These are phyloP conservation scores for Sphaerosporella brunnea DNA, from an alignment of 495 filamentous ascomycete species.

Conservation along the genomic window DNA sequence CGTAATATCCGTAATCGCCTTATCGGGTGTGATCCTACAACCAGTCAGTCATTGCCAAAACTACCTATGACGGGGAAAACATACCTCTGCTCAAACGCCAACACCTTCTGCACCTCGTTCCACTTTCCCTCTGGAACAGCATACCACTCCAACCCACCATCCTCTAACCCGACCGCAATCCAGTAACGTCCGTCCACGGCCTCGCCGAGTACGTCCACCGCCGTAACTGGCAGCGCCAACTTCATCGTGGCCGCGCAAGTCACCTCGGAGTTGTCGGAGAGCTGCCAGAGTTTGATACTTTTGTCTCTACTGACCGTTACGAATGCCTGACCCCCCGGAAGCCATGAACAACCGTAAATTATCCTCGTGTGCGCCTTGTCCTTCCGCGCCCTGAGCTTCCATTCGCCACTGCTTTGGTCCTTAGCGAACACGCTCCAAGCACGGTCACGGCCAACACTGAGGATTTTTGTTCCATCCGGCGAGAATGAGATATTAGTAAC, in stretches of 20 bases:
- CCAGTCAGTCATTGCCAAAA: conserved; percentile 18
- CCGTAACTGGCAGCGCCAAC: conserved; percentile 48
- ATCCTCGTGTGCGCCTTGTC: conserved; percentile 78
- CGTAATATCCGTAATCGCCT: conserved; percentile 51
- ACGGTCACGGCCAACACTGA: conserved; percentile 81
- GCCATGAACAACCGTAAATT: conserved; percentile 76
- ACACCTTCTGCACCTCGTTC: conserved; percentile 31
- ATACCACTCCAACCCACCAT: conserved; percentile 35
- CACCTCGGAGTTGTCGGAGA: conserved; percentile 25
- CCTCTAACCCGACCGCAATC: conserved; percentile 52
- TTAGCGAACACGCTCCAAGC: conserved; percentile 70
- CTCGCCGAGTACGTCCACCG: conserved; percentile 46
- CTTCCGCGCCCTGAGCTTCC: conserved; percentile 38
- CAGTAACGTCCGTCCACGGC: conserved; percentile 30
- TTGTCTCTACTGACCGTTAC: conserved; percentile 82
- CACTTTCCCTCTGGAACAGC: conserved; percentile 27
- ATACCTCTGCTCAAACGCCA: conserved; percentile 33
- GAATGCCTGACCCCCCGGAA: conserved; percentile 41
- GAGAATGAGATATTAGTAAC: conserved; percentile 67
- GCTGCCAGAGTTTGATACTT: conserved; percentile 57
- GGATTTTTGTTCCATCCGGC: conserved; percentile 47
- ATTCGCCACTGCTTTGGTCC: conserved; percentile 15
- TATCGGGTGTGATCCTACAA: conserved; percentile 43
- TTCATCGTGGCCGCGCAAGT: conserved; percentile 38
- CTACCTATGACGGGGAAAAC: conserved; percentile 2